phyloP scores from a whole-genome alignment of 2,329 filamentous ascomycete genomes.

The Zymoseptoria ardabiliae region DNA sequence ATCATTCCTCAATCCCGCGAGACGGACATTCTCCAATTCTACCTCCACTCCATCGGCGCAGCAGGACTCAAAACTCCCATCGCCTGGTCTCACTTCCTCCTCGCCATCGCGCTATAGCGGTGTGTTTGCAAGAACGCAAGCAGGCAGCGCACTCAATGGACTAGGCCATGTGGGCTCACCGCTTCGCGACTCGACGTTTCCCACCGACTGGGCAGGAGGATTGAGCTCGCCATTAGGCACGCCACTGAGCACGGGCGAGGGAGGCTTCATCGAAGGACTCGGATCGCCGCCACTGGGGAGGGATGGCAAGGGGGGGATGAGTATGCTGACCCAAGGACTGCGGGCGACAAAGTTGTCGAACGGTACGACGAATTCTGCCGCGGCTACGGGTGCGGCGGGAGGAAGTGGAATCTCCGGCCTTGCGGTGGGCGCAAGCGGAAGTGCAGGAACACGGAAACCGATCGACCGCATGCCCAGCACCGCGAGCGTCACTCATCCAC shows the following conservation, averaged over 20 bases:
- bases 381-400: constrained; percentile 3
- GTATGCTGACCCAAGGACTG: constrained; percentile 52
- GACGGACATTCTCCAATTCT: constrained; percentile 37
- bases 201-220: constrained; percentile 32
- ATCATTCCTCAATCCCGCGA: constrained; percentile 26
- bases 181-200: constrained; percentile 46
- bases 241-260: constrained; percentile 26
- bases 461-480: constrained; percentile 18
- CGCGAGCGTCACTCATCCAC: constrained; percentile 16
- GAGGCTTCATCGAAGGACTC: background rate
- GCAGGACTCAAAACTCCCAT: constrained; percentile 46
- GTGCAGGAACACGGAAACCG: constrained; percentile 1
- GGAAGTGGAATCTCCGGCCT: constrained; percentile 11
- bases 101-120: constrained; percentile 58
- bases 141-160: constrained; percentile 30
- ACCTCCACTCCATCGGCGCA: constrained; percentile 33
- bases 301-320: constrained; percentile 36
- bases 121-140: constrained; percentile 40
- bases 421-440: constrained; percentile 16
- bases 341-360: constrained; percentile 31
- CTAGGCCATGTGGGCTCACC: constrained; percentile 58
- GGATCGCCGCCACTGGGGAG: background rate
- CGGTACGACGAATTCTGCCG: constrained; percentile 19
- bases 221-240: constrained; percentile 50
- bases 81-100: constrained; percentile 31